These are phyloP conservation scores for Nitzschia putrida DNA, from an alignment of 108 stramenopile genomes.

Conservation along the genomic window DNA sequence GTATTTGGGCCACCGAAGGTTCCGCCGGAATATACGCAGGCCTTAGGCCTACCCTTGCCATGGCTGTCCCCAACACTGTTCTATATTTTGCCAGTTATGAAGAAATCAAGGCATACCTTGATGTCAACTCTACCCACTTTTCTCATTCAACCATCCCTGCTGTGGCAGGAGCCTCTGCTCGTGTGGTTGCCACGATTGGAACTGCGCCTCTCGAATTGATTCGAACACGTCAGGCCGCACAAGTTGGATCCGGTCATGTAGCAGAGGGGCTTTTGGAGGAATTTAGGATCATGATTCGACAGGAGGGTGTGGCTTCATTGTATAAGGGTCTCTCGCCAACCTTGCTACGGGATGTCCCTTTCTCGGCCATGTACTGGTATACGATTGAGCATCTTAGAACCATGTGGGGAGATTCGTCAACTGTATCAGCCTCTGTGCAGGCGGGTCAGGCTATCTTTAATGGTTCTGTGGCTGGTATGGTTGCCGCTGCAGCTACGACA, in stretches of 20 bases:
- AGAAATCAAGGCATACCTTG: slow-evolving; percentile 41
- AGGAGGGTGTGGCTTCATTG: slow-evolving; percentile 59
- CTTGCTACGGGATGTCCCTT: slow-evolving; percentile 92
- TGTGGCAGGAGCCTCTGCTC: slow-evolving; percentile 74
- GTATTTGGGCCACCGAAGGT: slow-evolving; percentile 70
- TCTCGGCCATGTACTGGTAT: slow-evolving; percentile 90
- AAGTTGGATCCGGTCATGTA: slow-evolving; percentile 13
- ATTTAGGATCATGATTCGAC: slow-evolving; percentile 50
- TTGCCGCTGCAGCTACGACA: slow-evolving; percentile 87
- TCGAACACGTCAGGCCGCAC: slow-evolving; percentile 66
- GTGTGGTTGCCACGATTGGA: slow-evolving; percentile 71
- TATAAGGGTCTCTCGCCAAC: slow-evolving; percentile 86
- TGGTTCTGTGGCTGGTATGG: slow-evolving; percentile 75
- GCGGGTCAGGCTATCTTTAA: slow-evolving; percentile 66
- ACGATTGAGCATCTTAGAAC: slow-evolving; percentile 64
- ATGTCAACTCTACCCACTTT: not conserved
- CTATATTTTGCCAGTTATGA: slow-evolving; percentile 92
- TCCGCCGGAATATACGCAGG: slow-evolving; percentile 82
- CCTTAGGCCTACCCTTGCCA: slow-evolving; percentile 75
- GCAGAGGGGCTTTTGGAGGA: slow-evolving; percentile 47
- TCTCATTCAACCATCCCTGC: slow-evolving; percentile 49
- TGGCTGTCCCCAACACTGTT: slow-evolving; percentile 89
- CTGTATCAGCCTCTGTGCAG: slow-evolving; percentile 24
- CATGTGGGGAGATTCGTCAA: slow-evolving; percentile 29
- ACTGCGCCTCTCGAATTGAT: slow-evolving; percentile 94